Evolutionary conservation across 2,329 filamentous ascomycete genomes (phyloP).

Genomic region (Pestalotiopsis sp.): DNA sequence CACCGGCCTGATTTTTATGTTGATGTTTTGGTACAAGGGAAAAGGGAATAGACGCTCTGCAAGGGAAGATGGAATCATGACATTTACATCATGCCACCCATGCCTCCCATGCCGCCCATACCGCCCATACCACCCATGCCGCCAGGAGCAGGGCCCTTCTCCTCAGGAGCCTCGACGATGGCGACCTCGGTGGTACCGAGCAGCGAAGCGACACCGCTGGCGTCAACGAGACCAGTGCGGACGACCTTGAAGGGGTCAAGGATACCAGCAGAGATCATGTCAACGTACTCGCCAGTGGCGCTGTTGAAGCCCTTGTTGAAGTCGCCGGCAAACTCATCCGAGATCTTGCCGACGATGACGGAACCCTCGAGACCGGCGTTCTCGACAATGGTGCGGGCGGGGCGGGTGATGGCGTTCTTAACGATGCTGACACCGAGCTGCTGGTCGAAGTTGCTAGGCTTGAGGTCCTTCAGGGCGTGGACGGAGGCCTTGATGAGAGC

Average conservation of each 20-base stretch:
- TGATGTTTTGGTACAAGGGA: conserved; percentile 36
- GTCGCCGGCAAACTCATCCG: conserved; percentile 85
- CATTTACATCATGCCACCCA: conserved; percentile 44
- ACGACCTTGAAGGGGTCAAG: conserved; percentile 99
- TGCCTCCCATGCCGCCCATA: conserved; percentile 53
- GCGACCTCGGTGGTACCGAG: conserved; percentile 98
- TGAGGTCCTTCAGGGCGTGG: conserved; percentile 82
- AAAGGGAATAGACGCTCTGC: conserved; percentile 23
- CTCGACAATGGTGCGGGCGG: conserved; percentile 94
- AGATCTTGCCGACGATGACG: conserved; percentile 96
- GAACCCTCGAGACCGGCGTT: conserved; percentile 96
- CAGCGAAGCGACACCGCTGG: conserved; percentile 93
- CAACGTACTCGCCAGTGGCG: conserved; percentile 95
- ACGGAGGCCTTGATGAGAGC: conserved; percentile 95
- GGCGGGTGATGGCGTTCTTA: conserved; percentile 96
- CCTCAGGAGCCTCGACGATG: conserved; percentile 93
- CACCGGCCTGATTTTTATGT: conserved; percentile 14
- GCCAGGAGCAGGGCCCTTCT: conserved; percentile 69
- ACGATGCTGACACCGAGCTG: conserved; percentile 97
- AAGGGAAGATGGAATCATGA: conserved; percentile 17
- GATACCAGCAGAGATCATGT: conserved; percentile 97
- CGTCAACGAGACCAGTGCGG: conserved; percentile 91
- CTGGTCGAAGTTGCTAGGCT: conserved; percentile 97
- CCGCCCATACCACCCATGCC: conserved; percentile 71
- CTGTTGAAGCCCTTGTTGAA: conserved; percentile 99